Base-by-base conservation (phyloP, 192 early-diverging fungal genomes). In the Podila horticola region DNA sequence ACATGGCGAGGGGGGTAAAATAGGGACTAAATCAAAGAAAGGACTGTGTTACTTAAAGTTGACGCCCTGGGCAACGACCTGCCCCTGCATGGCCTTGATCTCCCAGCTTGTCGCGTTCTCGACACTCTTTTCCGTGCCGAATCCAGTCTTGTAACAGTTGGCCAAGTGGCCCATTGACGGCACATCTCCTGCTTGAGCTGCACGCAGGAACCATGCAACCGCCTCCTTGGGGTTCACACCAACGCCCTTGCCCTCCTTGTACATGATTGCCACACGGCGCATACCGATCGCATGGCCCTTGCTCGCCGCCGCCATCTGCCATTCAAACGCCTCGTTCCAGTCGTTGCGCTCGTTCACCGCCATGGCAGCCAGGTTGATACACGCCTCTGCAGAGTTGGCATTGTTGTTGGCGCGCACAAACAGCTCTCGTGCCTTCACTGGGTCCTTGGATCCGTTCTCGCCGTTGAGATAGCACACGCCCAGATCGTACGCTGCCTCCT, bases 391-490 rank as follows among this genome's bases (percentile, higher is more conserved):
- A 49, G 88, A 86, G 64, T 84, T 85, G 69, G 87, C 84, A 65
- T 86, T 85, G 45, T 84, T 82, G 26, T 89, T 77, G 38, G 85
- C 84, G 22, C 84, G 76, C 0, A 83, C 83, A 63, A 87, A 88
- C 66, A 85, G 79, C 30, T 74, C 71, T 17, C 86, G 70, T 4
- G 86, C 88, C 66, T 84, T 69, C 28, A 58, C 74, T 7, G 84
- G 74, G 49, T 87, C 75, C 64, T 88, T 88, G 31, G 79, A 84
- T 8, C 94, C 90, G 17, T 92, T 93, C 72, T 92, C 90, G 33
- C 93, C 94, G 72, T 95, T 93, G 38, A 92, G 89, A 68, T 92
- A 96, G 64, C 94, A 96, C 66, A 91, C 94, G 10, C 94, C 94
- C 58, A 96, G 71, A 62, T 93, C 84, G 60, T 83, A 86, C 82